These are phyloP conservation scores for Phyllosticta citriasiana DNA, from an alignment of 2,329 filamentous ascomycete species.

Conservation along the genomic window DNA sequence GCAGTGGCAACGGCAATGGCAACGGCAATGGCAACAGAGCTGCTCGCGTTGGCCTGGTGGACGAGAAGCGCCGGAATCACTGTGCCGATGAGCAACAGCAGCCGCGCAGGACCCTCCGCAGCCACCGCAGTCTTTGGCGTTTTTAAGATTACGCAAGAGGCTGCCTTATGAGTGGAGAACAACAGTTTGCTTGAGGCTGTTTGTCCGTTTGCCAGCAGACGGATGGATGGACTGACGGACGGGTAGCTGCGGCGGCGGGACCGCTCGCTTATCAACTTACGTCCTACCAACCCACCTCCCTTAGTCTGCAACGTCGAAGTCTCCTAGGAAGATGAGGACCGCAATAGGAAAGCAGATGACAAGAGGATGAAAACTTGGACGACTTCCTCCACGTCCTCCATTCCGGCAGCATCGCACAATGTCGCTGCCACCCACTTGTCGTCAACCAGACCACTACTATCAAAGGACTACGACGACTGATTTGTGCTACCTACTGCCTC, in stretches of 20 bases:
- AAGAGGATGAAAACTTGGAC: too few relatives aligned
- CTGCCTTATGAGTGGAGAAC: not conserved
- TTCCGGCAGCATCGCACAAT: too few relatives aligned
- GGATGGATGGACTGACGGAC: not conserved
- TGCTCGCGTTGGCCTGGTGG: constrained; percentile 20
- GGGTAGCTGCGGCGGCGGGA: not conserved
- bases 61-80: constrained; percentile 5
- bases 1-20: not conserved
- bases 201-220: not conserved
- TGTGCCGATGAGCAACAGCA: not conserved
- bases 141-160: not conserved
- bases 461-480: too few relatives aligned
- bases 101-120: not conserved
- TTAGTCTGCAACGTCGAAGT: too few relatives aligned
- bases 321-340: too few relatives aligned
- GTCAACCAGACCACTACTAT: too few relatives aligned
- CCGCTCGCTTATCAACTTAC: not conserved
- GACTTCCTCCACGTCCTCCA: too few relatives aligned
- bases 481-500: too few relatives aligned
- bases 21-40: not conserved
- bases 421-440: too few relatives aligned
- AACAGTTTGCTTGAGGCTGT: not conserved
- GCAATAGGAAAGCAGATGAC: too few relatives aligned
- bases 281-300: too few relatives aligned
- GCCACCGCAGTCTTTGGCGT: constrained; percentile 7